Percentiles rank a stretch among this genome's conserved stretches.
Conservation (phyloP, 164 flowering plant species). For the Cinnamomum micranthum region DNA sequence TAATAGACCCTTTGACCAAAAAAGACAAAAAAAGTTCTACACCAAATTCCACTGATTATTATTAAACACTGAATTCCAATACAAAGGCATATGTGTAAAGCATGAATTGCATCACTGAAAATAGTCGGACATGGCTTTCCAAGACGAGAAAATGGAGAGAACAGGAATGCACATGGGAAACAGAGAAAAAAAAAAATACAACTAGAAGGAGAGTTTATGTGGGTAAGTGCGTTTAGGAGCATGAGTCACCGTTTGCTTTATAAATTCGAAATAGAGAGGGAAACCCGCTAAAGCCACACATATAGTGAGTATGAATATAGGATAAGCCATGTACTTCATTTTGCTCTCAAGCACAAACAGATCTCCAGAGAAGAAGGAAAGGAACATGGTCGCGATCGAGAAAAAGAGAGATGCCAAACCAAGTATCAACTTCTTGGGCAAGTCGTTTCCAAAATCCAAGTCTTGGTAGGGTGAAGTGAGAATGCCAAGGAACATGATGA, state of each 20-base stretch:
- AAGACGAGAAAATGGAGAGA: background rate
- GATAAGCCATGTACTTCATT: background rate
- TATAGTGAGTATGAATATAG: background rate
- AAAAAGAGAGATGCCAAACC: background rate
- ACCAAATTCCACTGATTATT: too few relatives aligned
- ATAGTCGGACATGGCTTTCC: background rate
- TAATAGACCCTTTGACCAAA: too few relatives aligned
- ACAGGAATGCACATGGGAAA: too few relatives aligned
- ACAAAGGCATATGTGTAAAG: background rate
- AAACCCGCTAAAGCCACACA: background rate
- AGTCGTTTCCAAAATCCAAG: background rate
- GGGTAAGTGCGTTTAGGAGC: background rate
- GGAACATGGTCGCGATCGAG: background rate
- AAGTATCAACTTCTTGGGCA: background rate
- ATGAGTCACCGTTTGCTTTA: background rate
- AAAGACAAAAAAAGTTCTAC: too few relatives aligned
- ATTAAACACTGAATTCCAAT: background rate
- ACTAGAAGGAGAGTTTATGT: background rate
- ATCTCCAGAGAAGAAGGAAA: background rate
- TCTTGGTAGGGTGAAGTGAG: slow-evolving; percentile 5
- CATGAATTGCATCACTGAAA: background rate
- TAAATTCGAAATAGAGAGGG: background rate
- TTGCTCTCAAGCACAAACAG: background rate
- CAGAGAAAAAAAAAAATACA: too few relatives aligned
- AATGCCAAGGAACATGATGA: background rate